Evolutionary conservation across 345 rosid genomes (phyloP), one percentile per base, ranked within the genome.

Genomic region (Corchorus capsularis): DNA sequence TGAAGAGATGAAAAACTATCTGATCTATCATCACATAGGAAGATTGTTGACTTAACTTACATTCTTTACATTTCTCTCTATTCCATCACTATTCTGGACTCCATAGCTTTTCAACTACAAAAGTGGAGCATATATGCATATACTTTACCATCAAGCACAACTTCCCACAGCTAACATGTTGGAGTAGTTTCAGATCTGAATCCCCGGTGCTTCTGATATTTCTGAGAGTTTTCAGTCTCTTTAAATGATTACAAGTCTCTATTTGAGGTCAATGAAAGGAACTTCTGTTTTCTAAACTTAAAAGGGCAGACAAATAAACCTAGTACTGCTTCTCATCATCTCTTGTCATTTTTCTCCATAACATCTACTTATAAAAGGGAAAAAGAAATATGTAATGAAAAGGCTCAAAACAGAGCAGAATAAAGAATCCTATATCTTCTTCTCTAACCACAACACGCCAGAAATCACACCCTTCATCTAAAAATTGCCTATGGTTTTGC

Each of bases 401-500:
- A 46, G 49, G 41, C 34, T 64, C 17, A 9, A 56, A 68, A 62
- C 34, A 71, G 7, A 71, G 7, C 34, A 65, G 14, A 75, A 39
- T 39, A 71, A 77, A 32, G 34, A 52, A 60, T 27, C 55, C 79
- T 72, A 64, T 67, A 50, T 71, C n/a, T 55, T 67, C 15, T 47
- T 57, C 73, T 71, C 72, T 77, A 73, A 43, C 67, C 57, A 50
- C 49, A 22, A 49, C 34, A 22, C n/a, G 41, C 56, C 63, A 46
- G 50, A 59, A 59, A 43, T 19, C 52, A 16, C 54, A 37, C 52
- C 52, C 50, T 61, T 34, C 53, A 77, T 78, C 62, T 71, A 16
- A 37, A 67, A 14, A 50, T 13, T 2, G 59, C 34, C 79, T 68
- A 76, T 1, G 71, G 75, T 52, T 53, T 74, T 27, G 78, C 78